Evolutionary conservation across 2,329 filamentous ascomycete species (phyloP).

Genomic region (Fragosphaeria purpurea): DNA sequence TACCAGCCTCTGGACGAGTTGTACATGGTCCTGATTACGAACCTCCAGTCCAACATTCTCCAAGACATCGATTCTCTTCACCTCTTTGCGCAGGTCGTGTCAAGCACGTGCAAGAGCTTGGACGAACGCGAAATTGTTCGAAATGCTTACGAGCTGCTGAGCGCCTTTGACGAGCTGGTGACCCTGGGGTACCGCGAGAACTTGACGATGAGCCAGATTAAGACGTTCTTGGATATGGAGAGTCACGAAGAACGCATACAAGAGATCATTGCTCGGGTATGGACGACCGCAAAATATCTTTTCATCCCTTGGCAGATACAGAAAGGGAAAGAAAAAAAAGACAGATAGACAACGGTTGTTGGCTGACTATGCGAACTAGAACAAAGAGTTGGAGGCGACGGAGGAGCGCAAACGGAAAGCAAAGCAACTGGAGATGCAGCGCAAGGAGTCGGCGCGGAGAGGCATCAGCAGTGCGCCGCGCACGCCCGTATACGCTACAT

Average conservation of each 20-base stretch:
- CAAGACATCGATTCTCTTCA: conserved; percentile 99
- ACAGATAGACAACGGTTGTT: not conserved
- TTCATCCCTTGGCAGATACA: not conserved
- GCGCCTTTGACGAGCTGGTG: conserved; percentile 94
- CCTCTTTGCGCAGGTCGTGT: conserved; percentile 93
- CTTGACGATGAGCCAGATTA: conserved; percentile 91
- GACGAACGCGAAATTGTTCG: conserved; percentile 92
- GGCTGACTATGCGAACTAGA: conserved; percentile 38
- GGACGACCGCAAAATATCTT: conserved; percentile 13
- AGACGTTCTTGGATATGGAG: conserved; percentile 99
- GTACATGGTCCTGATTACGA: conserved; percentile 99
- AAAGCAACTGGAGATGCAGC: conserved; percentile 97
- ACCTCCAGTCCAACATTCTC: conserved; percentile 97
- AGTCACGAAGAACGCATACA: conserved; percentile 98
- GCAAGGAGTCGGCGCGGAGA: conserved; percentile 82
- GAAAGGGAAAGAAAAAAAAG: too few relatives aligned
- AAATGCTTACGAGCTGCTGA: conserved; percentile 92
- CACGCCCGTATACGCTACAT: conserved; percentile 77
- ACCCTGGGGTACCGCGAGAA: conserved; percentile 95
- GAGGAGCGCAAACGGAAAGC: conserved; percentile 98
- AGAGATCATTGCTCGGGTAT: conserved; percentile 86
- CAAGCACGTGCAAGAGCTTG: conserved; percentile 88
- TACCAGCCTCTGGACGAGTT: conserved; percentile 98
- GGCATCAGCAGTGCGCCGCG: conserved; percentile 49
- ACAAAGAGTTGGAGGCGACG: conserved; percentile 96